phyloP scores from a whole-genome alignment of 106 monocot genomes.

The Agapanthus africanus region DNA sequence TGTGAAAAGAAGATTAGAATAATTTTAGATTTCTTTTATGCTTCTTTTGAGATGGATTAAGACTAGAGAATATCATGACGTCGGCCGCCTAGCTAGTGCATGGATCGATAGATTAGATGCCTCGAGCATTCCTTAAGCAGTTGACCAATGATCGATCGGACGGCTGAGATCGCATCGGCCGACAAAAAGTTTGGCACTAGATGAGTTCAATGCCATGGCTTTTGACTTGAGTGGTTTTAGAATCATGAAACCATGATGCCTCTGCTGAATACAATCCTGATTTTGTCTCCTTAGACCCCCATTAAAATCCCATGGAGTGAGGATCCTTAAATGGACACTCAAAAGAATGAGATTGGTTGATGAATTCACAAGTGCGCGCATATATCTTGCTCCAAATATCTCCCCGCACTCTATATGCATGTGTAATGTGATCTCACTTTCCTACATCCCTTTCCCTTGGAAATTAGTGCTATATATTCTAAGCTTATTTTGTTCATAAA shows the following conservation, averaged over 20 bases:
- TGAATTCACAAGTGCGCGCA: background rate
- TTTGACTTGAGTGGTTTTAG: background rate
- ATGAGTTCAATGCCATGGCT: background rate
- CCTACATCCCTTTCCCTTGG: too few relatives aligned
- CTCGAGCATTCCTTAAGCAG: background rate
- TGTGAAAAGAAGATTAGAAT: too few relatives aligned
- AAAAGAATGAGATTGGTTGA: background rate
- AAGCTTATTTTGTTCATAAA: too few relatives aligned
- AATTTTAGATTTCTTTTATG: too few relatives aligned
- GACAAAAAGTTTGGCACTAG: background rate
- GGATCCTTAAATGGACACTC: background rate
- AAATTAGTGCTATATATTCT: too few relatives aligned
- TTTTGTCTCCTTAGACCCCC: background rate
- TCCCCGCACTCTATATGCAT: too few relatives aligned
- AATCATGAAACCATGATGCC: slow-evolving; percentile 5
- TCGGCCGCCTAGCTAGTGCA: background rate
- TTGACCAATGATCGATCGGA: background rate
- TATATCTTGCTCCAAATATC: background rate
- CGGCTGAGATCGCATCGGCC: background rate
- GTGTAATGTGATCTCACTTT: too few relatives aligned
- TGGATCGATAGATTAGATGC: background rate
- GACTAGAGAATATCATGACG: background rate
- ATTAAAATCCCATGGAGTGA: background rate
- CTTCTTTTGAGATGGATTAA: too few relatives aligned
- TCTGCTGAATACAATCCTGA: background rate